Percentiles rank a stretch among this genome's conserved stretches.
phyloP scores from a whole-genome alignment of 2,329 filamentous ascomycete species.

The Fusarium aywerte region DNA sequence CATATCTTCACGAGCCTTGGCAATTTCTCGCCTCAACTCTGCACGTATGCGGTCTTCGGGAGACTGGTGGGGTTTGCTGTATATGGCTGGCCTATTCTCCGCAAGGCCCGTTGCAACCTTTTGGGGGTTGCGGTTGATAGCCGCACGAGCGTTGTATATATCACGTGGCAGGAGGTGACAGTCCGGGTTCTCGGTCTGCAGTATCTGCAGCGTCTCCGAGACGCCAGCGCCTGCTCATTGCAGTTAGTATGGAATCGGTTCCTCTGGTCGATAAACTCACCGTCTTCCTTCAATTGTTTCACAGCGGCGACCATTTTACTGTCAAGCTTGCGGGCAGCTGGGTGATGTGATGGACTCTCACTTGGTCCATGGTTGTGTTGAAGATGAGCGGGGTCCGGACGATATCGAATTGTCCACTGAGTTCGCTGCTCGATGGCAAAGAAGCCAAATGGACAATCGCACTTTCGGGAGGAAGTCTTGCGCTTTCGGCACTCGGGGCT shows the following conservation, averaged over 20 bases:
- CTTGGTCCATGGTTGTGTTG: slow-evolving; percentile 73
- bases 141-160: slow-evolving; percentile 74
- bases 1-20: slow-evolving; percentile 66
- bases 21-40: slow-evolving; percentile 69
- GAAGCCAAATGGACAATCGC: slow-evolving; percentile 76
- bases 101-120: slow-evolving; percentile 70
- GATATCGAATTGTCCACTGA: slow-evolving; percentile 73
- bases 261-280: slow-evolving; percentile 56
- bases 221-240: slow-evolving; percentile 68
- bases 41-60: slow-evolving; percentile 72
- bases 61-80: slow-evolving; percentile 72
- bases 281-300: slow-evolving; percentile 72
- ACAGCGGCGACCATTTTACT: slow-evolving; percentile 75
- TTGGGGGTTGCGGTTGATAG: slow-evolving; percentile 72
- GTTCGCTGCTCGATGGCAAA: slow-evolving; percentile 75
- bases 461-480: slow-evolving; percentile 75
- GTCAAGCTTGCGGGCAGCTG: slow-evolving; percentile 72
- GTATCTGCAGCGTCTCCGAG: slow-evolving; percentile 72
- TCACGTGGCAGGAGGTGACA: slow-evolving; percentile 72
- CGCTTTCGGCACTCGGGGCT: slow-evolving; percentile 72
- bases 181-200: slow-evolving; percentile 71
- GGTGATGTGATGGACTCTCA: slow-evolving; percentile 73
- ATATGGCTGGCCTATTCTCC: slow-evolving; percentile 71
- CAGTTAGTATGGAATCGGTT: slow-evolving; percentile 46
- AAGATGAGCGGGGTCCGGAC: slow-evolving; percentile 67